Percentiles rank a stretch among this genome's conserved stretches.
These are phyloP conservation scores for Ogataea allantospora DNA, from an alignment of 805 yeast species.

Conservation along the genomic window DNA sequence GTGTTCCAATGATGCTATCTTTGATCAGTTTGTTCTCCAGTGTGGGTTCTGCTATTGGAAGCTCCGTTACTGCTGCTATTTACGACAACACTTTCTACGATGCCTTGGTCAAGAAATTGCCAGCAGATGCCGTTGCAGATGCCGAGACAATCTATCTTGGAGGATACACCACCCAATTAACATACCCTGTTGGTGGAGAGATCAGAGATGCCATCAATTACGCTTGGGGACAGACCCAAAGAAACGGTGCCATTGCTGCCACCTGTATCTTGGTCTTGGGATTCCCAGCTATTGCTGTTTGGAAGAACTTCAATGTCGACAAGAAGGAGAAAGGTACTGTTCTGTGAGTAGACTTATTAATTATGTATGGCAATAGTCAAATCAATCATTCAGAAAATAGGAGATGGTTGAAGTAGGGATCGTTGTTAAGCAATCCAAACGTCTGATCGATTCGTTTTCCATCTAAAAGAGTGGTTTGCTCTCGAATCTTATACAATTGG, in stretches of 20 bases:
- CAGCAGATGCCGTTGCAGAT: constrained; percentile 22
- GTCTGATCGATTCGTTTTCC: not conserved
- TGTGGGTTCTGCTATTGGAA: constrained; percentile 41
- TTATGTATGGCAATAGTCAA: too few species aligned
- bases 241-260: constrained; percentile 26
- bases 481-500: not conserved
- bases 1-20: constrained; percentile 40
- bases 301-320: constrained; percentile 31
- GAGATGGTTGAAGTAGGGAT: not conserved
- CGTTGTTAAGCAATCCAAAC: not conserved
- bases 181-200: constrained; percentile 26
- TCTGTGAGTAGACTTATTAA: too few species aligned
- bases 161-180: constrained; percentile 23
- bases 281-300: constrained; percentile 26
- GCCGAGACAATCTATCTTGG: constrained; percentile 21
- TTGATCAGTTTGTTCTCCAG: constrained; percentile 34
- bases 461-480: not conserved
- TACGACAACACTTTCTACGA: constrained; percentile 33
- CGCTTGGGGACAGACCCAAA: constrained; percentile 31
- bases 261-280: constrained; percentile 24
- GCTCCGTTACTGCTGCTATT: constrained; percentile 40
- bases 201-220: constrained; percentile 28
- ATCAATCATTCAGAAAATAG: not conserved
- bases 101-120: constrained; percentile 26
- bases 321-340: constrained; percentile 22